Evolutionary conservation across 768 basidiomycete genomes (phyloP).

Genomic region (Rossbeevera mucosa): DNA sequence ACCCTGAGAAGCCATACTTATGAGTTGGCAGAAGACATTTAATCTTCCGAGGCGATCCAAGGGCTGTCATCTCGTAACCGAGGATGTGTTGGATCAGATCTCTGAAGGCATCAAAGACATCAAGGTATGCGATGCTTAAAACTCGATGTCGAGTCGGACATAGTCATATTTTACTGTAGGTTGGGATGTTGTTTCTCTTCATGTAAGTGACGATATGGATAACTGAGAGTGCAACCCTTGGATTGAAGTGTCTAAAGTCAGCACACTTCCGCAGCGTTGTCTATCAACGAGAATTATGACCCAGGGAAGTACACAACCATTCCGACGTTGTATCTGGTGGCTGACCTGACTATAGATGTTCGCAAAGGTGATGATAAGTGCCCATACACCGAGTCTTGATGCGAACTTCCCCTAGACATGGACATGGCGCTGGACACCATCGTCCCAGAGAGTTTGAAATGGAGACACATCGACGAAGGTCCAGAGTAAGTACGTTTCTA

Average conservation of each 20-base stretch:
- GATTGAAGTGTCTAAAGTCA: slow-evolving; percentile 42
- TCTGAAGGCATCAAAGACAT: slow-evolving; percentile 63
- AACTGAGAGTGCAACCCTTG: not conserved
- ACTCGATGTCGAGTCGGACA: not conserved
- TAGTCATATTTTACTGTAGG: slow-evolving; percentile 34
- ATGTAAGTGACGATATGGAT: slow-evolving; percentile 48
- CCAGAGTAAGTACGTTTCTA: slow-evolving; percentile 67
- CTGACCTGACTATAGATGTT: slow-evolving; percentile 33
- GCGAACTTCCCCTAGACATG: slow-evolving; percentile 63
- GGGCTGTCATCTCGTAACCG: slow-evolving; percentile 83
- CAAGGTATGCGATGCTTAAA: slow-evolving; percentile 41
- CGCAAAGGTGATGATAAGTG: slow-evolving; percentile 37
- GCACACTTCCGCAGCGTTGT: slow-evolving; percentile 76
- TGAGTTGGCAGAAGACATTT: slow-evolving; percentile 92
- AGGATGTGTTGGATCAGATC: slow-evolving; percentile 66
- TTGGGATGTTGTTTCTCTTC: slow-evolving; percentile 86
- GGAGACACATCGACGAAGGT: slow-evolving; percentile 89
- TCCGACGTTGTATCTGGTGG: not conserved
- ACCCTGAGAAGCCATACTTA: slow-evolving; percentile 25
- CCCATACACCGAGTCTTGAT: not conserved
- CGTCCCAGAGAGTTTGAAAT: slow-evolving; percentile 77
- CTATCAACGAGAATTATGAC: slow-evolving; percentile 89
- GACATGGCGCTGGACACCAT: slow-evolving; percentile 88
- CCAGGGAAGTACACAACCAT: slow-evolving; percentile 45
- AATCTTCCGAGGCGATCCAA: slow-evolving; percentile 47